Base-by-base conservation (phyloP, 225 moss, liverwort and hornwort genomes). In the Thuidium tamariscinum region DNA sequence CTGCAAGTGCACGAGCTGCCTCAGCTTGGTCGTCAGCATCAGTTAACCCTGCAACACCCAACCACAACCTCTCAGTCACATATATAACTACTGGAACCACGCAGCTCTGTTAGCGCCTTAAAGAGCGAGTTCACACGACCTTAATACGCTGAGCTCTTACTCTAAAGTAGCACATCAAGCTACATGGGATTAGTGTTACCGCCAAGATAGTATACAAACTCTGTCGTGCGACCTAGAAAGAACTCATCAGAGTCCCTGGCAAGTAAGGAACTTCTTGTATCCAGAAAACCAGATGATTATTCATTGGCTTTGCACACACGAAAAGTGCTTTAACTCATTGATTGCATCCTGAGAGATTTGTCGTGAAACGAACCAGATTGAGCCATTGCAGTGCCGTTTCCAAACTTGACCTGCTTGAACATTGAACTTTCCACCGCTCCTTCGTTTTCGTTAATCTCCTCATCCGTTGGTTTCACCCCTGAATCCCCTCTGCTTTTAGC, bases 1-100 rank as follows among this genome's bases (percentile, higher is more conserved):
- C 84, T 86, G 90, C 93, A 92, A 91, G 91, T 79, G 93, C 94
- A 64, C 86, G 85, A 41, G 74, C 61, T 87, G 89, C 92, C 80
- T 92, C 92, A 15, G 65, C 84, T 68, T 85, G 82, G 83, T 89
- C 85, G 60, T 89, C 89, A 36, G 84, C 81, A 57, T 81, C 89
- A 75, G 74, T 90, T 59, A 87, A 83, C 56, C 90, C 93, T 93
- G 89, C 79, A 88, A 79, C 56, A n/a, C 87, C 80, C 72, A 84
- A 82, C 66, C 85, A 74, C 64, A 92, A 83, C 55, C 77, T 56
- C 74, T 86, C 74, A 77, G 86, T 26, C 85, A 79, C 71, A 74
- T 21, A 63, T 42, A 57, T 42, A 44, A 82, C 34, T 60, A 70
- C 37, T 71, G 63, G 26, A 87, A 79, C 49, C 48, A 72, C 81